These are phyloP conservation scores for Thelonectria olida DNA, from an alignment of 2,329 filamentous ascomycete species.

Conservation along the genomic window DNA sequence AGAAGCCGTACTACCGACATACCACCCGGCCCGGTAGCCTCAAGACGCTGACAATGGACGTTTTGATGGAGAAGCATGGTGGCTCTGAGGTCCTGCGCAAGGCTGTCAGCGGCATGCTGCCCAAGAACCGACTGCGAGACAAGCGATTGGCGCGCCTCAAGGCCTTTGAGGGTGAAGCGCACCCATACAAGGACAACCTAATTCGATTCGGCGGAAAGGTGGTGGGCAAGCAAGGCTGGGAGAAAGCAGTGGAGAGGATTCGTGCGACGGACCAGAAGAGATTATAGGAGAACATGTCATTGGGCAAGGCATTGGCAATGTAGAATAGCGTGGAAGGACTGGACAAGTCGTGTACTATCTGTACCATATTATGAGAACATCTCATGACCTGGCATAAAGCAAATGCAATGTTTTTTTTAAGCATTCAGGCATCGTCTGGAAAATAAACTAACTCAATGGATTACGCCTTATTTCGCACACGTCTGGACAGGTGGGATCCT, in stretches of 20 bases:
- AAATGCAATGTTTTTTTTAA: constrained; percentile 31
- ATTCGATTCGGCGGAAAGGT: constrained; percentile 73
- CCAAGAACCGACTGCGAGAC: constrained; percentile 93
- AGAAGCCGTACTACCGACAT: constrained; percentile 97
- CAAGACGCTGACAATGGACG: constrained; percentile 91
- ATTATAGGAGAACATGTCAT: constrained; percentile 51
- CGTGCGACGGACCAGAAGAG: constrained; percentile 59
- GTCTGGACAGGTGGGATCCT: not conserved
- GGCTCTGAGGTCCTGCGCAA: constrained; percentile 90
- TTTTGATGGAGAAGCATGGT: constrained; percentile 92
- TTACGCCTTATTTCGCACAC: not conserved
- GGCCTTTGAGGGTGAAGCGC: constrained; percentile 90
- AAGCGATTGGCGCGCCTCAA: constrained; percentile 89
- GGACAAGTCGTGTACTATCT: constrained; percentile 43
- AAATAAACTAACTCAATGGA: not conserved
- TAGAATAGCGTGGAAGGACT: constrained; percentile 32
- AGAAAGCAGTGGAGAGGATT: constrained; percentile 59
- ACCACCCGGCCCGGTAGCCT: constrained; percentile 89
- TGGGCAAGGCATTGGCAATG: constrained; percentile 9
- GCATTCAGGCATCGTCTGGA: not conserved
- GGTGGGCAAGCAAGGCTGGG: constrained; percentile 65
- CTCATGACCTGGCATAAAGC: constrained; percentile 40
- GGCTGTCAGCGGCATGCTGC: constrained; percentile 96
- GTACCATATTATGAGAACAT: constrained; percentile 43
- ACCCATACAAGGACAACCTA: constrained; percentile 92